phyloP scores from a whole-genome alignment of 371 early-diverging fungal species.

The Blakeslea trispora region DNA sequence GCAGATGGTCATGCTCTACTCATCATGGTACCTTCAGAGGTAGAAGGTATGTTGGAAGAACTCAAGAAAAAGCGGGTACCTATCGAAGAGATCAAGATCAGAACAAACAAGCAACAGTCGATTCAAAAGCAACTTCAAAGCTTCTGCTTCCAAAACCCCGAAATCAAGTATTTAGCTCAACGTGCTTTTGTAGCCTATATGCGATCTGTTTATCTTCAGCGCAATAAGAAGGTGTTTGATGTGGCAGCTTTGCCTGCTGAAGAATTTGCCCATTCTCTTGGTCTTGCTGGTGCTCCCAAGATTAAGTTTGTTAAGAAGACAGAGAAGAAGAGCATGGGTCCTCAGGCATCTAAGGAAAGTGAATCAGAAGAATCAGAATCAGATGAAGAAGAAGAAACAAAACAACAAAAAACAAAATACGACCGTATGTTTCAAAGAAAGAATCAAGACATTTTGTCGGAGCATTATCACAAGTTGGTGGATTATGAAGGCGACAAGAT shows the following conservation, averaged over 20 bases:
- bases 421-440: constrained; percentile 92
- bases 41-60: constrained; percentile 75
- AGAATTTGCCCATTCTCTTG: constrained; percentile 85
- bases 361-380: constrained; percentile 41
- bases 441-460: constrained; percentile 89
- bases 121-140: constrained; percentile 83
- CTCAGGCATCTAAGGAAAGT: constrained; percentile 35
- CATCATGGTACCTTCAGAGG: constrained; percentile 87
- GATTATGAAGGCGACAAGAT: constrained; percentile 61
- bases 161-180: constrained; percentile 95
- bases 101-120: constrained; percentile 73
- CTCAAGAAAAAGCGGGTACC: constrained; percentile 79
- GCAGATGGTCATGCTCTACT: constrained; percentile 85
- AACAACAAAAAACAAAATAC: constrained; percentile 69
- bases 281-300: constrained; percentile 93
- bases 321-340: constrained; percentile 35
- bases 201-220: constrained; percentile 87
- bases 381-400: constrained; percentile 34
- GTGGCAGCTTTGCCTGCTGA: constrained; percentile 84
- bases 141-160: constrained; percentile 90
- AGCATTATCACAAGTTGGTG: constrained; percentile 85
- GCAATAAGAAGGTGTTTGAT: constrained; percentile 86
- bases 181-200: constrained; percentile 94
- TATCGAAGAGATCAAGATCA: constrained; percentile 83
- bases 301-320: constrained; percentile 81